Conservation (phyloP, 306 rosid species). For the Echinosophora koreensis region DNA sequence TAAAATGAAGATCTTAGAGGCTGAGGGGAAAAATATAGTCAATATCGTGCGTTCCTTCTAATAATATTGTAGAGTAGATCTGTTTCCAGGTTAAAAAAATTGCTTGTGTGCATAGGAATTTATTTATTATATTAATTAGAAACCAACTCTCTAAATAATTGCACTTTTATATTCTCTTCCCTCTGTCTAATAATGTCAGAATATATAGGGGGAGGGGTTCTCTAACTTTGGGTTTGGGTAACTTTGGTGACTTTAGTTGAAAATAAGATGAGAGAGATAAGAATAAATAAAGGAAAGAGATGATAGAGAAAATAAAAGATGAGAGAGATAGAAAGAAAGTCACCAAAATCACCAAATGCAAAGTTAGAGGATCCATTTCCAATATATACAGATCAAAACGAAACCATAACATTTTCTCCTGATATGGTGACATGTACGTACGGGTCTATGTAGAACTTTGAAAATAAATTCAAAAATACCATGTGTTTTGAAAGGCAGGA, state of each 20-base stretch:
- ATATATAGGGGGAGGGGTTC: too few relatives aligned
- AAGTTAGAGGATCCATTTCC: too few relatives aligned
- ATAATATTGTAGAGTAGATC: constrained; percentile 22
- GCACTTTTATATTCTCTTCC: background rate
- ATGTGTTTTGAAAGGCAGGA: background rate
- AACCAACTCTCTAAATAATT: background rate
- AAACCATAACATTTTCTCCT: constrained; percentile 2
- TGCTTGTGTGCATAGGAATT: constrained; percentile 10
- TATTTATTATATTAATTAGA: constrained; percentile 1
- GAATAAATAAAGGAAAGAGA: too few relatives aligned
- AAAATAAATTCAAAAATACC: background rate
- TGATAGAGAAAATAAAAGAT: too few relatives aligned
- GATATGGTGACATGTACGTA: background rate
- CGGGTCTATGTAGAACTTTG: too few relatives aligned
- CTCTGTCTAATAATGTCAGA: background rate
- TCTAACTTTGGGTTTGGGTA: too few relatives aligned
- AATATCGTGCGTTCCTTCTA: constrained; percentile 27
- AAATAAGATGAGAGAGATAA: too few relatives aligned
- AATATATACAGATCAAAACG: background rate
- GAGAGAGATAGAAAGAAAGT: too few relatives aligned
- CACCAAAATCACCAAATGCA: too few relatives aligned
- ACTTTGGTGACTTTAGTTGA: too few relatives aligned
- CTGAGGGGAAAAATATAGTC: constrained; percentile 41
- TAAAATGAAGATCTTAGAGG: constrained; percentile 32
- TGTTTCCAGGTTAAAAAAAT: background rate